Conservation (phyloP, 805 yeast species). For the Starmerella etchellsii region DNA sequence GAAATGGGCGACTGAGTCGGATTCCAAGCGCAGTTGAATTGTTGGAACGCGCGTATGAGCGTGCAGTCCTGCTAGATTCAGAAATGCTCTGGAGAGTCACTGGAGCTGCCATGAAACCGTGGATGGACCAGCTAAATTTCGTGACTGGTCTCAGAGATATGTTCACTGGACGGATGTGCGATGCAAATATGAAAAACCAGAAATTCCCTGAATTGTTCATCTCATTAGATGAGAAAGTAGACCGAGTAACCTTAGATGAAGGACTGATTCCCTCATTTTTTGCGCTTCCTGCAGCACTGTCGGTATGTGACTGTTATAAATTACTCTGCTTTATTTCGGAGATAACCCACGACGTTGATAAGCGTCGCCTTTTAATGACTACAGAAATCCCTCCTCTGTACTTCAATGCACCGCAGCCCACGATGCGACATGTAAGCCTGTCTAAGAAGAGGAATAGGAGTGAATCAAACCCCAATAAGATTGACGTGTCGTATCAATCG, state of each 20-base stretch:
- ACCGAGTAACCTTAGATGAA: background rate
- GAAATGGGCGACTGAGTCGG: slow-evolving; percentile 2
- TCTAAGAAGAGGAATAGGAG: too few relatives aligned
- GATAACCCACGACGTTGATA: too few relatives aligned
- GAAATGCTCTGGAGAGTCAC: slow-evolving; percentile 13
- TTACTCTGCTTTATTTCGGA: background rate
- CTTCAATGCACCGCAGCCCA: too few relatives aligned
- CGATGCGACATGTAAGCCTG: too few relatives aligned
- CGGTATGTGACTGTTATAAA: slow-evolving; percentile 6
- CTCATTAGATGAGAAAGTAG: background rate
- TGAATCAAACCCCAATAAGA: too few relatives aligned
- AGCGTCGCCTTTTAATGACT: too few relatives aligned
- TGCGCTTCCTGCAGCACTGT: slow-evolving; percentile 6
- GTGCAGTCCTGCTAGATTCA: slow-evolving; percentile 1
- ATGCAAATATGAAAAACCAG: background rate
- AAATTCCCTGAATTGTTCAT: slow-evolving; percentile 17
- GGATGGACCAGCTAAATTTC: slow-evolving; percentile 16
- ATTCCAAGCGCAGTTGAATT: slow-evolving; percentile 11
- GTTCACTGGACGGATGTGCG: background rate
- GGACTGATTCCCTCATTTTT: slow-evolving; percentile 12
- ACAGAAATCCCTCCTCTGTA: too few relatives aligned
- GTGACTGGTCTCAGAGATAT: slow-evolving; percentile 10
- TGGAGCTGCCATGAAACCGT: slow-evolving; percentile 10
- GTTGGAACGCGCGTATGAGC: slow-evolving; percentile 10
- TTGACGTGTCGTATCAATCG: too few relatives aligned